Base-by-base conservation (phyloP, 1,284 basidiomycete species). In the Leccinum holopus region DNA sequence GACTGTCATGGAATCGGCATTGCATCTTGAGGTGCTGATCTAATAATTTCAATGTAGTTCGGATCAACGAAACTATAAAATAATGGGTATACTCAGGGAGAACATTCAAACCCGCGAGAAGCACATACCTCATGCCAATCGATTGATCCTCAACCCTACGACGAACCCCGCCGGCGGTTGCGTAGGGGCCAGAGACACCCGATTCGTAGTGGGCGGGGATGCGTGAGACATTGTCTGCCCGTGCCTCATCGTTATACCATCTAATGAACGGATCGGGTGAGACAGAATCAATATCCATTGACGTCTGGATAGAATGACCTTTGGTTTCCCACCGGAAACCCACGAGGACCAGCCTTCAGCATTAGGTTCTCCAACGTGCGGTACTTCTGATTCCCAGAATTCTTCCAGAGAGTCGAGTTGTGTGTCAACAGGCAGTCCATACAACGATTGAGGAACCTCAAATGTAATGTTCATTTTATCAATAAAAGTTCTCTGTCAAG, bases 371-470 rank as follows among this genome's bases (percentile, higher is more conserved):
- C 90, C 89, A 14, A 85, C 68, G 18, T 89, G 85, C 11, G 85
- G 84, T 10, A 76, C 76, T 75, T 91, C 90, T 1, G 86, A 84
- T 58, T 92, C 90, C 90, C 90, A 92, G 68, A 89, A 92, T 59
- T 85, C 83, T 75, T 91, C 89, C 5, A 92, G 78, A 12, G 80
- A 76, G 61, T 83, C 79, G 2, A 92, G 75, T 56, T 81, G 81
- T 5, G 66, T 69, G 25, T 82, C 76, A 39, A 86, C 76, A 18
- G 86, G 72, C 54, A 77, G 64, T 35, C 70, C 72, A 47, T 70
- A 68, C 2, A 88, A 67, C 21, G 72, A 67, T 49, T 78, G 72
- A 0, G 88, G 87, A 25, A 80, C 64, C 63, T 82, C 76, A 66
- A 87, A 91, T 12, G 80, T 79, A 52, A 88, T 91, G 67, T 12